Percentiles rank a stretch among this genome's conserved stretches.
These are phyloP conservation scores for Myxozyma mucilagina DNA, from an alignment of 805 yeast species.

Conservation along the genomic window DNA sequence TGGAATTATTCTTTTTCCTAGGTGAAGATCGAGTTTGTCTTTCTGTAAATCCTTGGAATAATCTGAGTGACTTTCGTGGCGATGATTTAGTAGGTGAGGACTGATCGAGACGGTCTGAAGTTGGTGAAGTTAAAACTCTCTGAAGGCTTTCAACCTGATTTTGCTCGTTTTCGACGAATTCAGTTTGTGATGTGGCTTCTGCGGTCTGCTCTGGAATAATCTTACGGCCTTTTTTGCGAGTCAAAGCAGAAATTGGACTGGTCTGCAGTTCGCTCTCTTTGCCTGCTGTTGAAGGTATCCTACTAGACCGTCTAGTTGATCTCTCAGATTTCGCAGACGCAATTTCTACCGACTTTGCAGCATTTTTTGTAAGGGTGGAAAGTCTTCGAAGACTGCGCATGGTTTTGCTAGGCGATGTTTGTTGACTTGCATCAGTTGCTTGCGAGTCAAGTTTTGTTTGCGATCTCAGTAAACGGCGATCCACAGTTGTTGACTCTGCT, in stretches of 20 bases:
- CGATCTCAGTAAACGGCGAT: constrained; percentile 2
- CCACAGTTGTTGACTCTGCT: not conserved
- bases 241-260: not conserved
- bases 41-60: not conserved
- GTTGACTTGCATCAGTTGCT: not conserved
- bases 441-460: not conserved
- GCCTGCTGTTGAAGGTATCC: not conserved
- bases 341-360: not conserved
- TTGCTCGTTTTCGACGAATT: not conserved
- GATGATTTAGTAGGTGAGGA: not conserved
- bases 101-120: not conserved
- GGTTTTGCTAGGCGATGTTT: not conserved
- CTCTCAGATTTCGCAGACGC: not conserved
- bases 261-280: not conserved
- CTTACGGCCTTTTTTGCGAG: not conserved
- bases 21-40: not conserved
- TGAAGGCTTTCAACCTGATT: not conserved
- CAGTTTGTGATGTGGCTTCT: not conserved
- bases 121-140: not conserved
- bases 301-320: not conserved
- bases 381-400: not conserved
- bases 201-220: not conserved
- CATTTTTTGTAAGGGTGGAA: not conserved
- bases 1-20: not conserved
- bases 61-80: not conserved